Evolutionary conservation across 305 asterid genomes (phyloP).

Genomic region (Solanum hybrid): DNA sequence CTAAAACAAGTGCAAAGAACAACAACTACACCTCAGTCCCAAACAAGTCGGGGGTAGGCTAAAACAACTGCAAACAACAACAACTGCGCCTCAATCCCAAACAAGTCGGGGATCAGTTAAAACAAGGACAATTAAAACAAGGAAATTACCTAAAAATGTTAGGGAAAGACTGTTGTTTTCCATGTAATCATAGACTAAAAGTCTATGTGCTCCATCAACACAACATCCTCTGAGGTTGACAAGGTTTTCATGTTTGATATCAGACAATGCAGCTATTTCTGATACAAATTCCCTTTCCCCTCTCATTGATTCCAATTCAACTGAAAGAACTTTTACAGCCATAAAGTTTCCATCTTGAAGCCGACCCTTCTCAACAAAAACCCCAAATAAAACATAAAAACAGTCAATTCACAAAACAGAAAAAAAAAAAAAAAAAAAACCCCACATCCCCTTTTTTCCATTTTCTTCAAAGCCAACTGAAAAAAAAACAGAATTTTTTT

Average conservation of each 20-base stretch:
- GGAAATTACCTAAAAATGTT: slow-evolving; percentile 43
- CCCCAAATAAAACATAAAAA: not conserved
- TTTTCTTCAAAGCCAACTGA: not conserved
- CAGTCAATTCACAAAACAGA: not conserved
- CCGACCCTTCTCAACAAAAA: slow-evolving; percentile 33
- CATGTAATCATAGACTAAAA: slow-evolving; percentile 61
- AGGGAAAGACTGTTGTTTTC: slow-evolving; percentile 57
- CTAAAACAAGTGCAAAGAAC: not conserved
- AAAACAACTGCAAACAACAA: not conserved
- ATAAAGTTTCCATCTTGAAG: slow-evolving; percentile 36
- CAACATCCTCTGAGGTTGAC: slow-evolving; percentile 65
- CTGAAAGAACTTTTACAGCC: slow-evolving; percentile 52
- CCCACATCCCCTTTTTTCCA: not conserved
- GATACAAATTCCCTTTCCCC: slow-evolving; percentile 66
- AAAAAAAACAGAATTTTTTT: not conserved
- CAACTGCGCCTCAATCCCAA: not conserved
- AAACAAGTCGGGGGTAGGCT: not conserved
- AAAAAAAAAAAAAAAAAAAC: not conserved
- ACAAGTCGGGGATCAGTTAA: not conserved
- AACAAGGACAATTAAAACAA: not conserved
- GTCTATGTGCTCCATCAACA: slow-evolving; percentile 49
- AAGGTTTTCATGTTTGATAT: slow-evolving; percentile 53
- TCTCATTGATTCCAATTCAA: slow-evolving; percentile 50
- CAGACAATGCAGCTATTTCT: slow-evolving; percentile 56
- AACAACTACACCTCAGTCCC: not conserved